Base-by-base conservation (phyloP, 2,329 filamentous ascomycete genomes). In the Neopestalotiopsis rosae region DNA sequence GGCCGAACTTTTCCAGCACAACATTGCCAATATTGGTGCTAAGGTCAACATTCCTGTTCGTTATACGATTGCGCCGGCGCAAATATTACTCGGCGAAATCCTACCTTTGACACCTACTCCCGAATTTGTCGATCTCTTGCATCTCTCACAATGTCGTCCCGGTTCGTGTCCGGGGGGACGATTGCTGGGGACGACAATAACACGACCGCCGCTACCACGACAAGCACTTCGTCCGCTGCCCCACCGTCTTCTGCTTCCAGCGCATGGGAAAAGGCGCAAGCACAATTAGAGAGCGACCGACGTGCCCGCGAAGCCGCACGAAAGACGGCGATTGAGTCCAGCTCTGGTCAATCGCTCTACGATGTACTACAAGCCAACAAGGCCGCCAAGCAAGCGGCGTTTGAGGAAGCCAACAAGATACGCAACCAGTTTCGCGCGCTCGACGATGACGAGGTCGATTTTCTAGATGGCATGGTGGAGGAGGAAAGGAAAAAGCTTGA, bases 301-400 rank as follows among this genome's bases (percentile, higher is more conserved):
- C 82, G 80, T 71, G 82, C 82, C 69, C 86, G 89, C 69, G 85
- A 87, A 38, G 86, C 88, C 67, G 80, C 85, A 69, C 82, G 84
- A 68, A 79, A 82, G 14, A 76, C 78, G 70, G 80, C 79, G 45
- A 83, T 82, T 1, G 78, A 81, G 24, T 81, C 80, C 59, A 70
- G 71, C 45, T 80, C 83, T 20, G 83, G 82, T 42, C 88, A 91
- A 73, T 90, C 86, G 65, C 84, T 96, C 34, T 96, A 87, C 77
- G 93, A 95, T 58, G 86, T 92, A 2, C 80, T 96, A 65, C 91
- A 95, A 81, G 93, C 91, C 58, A 96, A 96, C 80, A 95, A 95
- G 92, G 92, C 90, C 72, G 92, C 92, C 69, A 95, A 95, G 80
- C 92, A 95, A 81, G 92, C 93, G 24, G 92, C 91, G 9, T 94